Base-by-base conservation (phyloP, 345 rosid species). In the Physaria fendleri region DNA sequence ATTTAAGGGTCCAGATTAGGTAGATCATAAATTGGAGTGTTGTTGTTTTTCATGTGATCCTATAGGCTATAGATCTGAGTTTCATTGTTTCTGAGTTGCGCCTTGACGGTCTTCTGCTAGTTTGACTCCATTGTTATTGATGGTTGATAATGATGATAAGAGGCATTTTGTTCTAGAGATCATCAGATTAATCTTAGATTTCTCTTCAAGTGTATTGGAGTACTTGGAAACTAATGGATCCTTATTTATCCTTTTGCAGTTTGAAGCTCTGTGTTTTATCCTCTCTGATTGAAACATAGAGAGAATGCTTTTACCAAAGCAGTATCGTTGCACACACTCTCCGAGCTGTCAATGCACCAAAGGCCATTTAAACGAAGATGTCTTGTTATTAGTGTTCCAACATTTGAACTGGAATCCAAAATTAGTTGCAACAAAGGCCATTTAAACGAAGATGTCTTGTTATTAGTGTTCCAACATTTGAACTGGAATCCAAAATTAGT, bases 401-500 rank as follows among this genome's bases (percentile, higher is more conserved):
- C 92, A 79, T 38, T 53, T 85, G 80, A 87, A 87, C 43, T 94
- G 99, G 99, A 94, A 94, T 65, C 99, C 97, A 1, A 87, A 85
- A 55, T 60, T 82, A 77, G 87, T 94, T 14, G 96, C 95, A 16
- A 75, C 84, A 29, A n/a, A n/a, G 97, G 97, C 16, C 95, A 94
- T 74, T 79, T 90, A 62, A 90, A 74, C 60, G 96, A 94, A 71
- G 88, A 90, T 42, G 84, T 69, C 9, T 77, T 94, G 24, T 81
- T 81, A 63, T 69, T 94, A 60, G 97, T 94, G 49, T 90, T 87
- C 73, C 92, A 81, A 51, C 92, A 79, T 38, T 53, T 85, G 80
- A 87, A 87, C 43, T 94, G 99, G 99, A 94, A 94, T 65, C 99
- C 97, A 1, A 87, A 85, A 55, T 60, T 82, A 77, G 87, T 94